Percentiles rank a stretch among this genome's conserved stretches.
Evolutionary conservation across 2,329 filamentous ascomycete species (phyloP).

Genomic region (Colletotrichum sp.): DNA sequence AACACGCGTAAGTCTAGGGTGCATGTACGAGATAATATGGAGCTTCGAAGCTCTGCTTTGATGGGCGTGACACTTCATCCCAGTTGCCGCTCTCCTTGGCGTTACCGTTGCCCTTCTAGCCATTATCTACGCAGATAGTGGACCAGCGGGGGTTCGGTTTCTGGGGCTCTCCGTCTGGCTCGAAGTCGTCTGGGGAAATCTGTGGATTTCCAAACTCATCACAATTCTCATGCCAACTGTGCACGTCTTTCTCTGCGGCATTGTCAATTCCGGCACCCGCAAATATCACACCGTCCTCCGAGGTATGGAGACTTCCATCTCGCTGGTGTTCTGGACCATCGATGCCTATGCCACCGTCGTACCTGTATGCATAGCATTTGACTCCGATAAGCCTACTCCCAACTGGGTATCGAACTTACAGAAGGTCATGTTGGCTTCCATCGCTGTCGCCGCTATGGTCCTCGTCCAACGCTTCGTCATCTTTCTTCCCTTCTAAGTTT

Average conservation of each 20-base stretch:
- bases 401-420: neutral
- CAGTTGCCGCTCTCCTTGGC: slow-evolving; percentile 5
- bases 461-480: slow-evolving; percentile 1
- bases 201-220: slow-evolving; percentile 8
- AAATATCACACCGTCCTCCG: slow-evolving; percentile 9
- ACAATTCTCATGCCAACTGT: neutral
- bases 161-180: slow-evolving; percentile 11
- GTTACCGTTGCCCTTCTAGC: neutral
- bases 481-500: too few species aligned
- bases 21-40: slow-evolving; percentile 6
- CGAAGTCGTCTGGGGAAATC: neutral
- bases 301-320: slow-evolving; percentile 1
- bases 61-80: slow-evolving; percentile 6
- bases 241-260: slow-evolving; percentile 1
- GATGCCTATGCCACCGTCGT: neutral
- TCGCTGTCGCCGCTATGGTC: neutral
- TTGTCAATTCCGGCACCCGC: slow-evolving; percentile 1
- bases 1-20: neutral
- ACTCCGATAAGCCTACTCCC: neutral
- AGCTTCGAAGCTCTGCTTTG: slow-evolving; percentile 3
- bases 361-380: neutral
- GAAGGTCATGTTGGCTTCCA: neutral
- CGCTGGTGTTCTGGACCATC: slow-evolving; percentile 4
- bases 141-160: neutral
- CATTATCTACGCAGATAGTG: neutral